phyloP scores from a whole-genome alignment of 768 basidiomycete species.

The Boletus edulis region DNA sequence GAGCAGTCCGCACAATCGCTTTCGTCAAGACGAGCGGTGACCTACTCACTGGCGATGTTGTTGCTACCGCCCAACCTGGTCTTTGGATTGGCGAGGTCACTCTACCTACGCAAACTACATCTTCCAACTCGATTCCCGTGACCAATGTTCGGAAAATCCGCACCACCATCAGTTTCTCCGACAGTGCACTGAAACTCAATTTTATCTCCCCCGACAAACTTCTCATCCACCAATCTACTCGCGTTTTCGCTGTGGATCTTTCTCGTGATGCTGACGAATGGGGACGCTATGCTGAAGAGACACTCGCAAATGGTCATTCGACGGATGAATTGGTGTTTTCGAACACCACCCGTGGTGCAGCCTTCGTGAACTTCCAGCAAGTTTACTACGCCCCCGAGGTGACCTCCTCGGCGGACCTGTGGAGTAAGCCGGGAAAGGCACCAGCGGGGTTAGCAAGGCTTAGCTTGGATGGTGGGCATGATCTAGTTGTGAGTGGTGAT shows the following conservation, averaged over 20 bases:
- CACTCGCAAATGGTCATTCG: constrained; percentile 53
- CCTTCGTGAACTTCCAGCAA: constrained; percentile 69
- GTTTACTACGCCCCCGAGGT: constrained; percentile 56
- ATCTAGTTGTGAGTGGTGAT: constrained; percentile 60
- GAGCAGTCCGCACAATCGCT: constrained; percentile 47
- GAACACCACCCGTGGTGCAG: constrained; percentile 41
- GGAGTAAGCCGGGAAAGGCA: constrained; percentile 70
- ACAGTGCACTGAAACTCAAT: constrained; percentile 46
- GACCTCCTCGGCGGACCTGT: constrained; percentile 45
- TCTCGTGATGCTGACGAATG: constrained; percentile 40
- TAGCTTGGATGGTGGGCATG: constrained; percentile 74
- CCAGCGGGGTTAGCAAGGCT: constrained; percentile 58
- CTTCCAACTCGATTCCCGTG: constrained; percentile 35
- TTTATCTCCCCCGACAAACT: constrained; percentile 59
- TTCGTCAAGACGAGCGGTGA: constrained; percentile 65
- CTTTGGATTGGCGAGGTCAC: constrained; percentile 63
- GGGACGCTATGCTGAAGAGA: constrained; percentile 47
- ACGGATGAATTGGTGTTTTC: constrained; percentile 56
- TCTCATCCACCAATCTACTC: constrained; percentile 55
- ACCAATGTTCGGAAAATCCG: constrained; percentile 49
- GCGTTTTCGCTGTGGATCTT: constrained; percentile 52
- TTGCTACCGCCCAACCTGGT: constrained; percentile 62
- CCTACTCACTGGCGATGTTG: constrained; percentile 55
- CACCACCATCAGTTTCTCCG: constrained; percentile 44
- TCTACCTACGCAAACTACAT: constrained; percentile 37